Base-by-base conservation (phyloP, 2,329 filamentous ascomycete species). In the Metarhizium brunneum region DNA sequence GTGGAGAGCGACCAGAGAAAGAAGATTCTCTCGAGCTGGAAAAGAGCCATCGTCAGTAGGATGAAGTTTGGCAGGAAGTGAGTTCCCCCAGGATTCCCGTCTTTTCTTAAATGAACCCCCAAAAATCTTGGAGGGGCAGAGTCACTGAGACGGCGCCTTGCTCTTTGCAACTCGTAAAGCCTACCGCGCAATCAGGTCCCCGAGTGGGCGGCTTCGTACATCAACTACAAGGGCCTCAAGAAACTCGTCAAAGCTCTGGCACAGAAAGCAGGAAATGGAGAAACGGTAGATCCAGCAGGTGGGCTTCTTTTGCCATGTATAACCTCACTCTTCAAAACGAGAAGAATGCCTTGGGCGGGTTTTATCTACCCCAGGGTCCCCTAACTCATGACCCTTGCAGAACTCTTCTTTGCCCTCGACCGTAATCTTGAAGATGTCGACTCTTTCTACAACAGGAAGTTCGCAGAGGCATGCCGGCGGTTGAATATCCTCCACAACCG, bases 341-440 rank as follows among this genome's bases (percentile, higher is more conserved):
- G 51, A 50, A 52, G 48, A 56, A 50, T 18, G 48, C 64, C 51
- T 59, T 61, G 58, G 65, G 61, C 63, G 60, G 45, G 45, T 14
- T 13, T 45, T 59, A 20, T 4, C 30, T 32, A 61, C 62, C 57
- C 62, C 62, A 61, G 52, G 60, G 58, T 62, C 61, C 62, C 63
- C 66, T 70, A 66, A 69, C 68, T 63, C 58, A 61, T 62, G 29
- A 42, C 53, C 58, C 62, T 64, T 48, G 65, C 76, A 96, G 94
- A 92, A 71, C 96, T 99, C 80, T 96, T 96, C 77, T 96, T 92
- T 71, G 89, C 87, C 61, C 85, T 99, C 70, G 94, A 99, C 69
- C 89, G 94, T 65, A 96, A 97, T 69, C 86, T 99, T 66, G 94
- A 99, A 77, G 88, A 95, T 73, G 92, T 99, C 69, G 91, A 96